Evolutionary conservation across 1,284 basidiomycete species (phyloP), one percentile per base, ranked within the genome.

Genomic region (Vanrija pseudolonga): DNA sequence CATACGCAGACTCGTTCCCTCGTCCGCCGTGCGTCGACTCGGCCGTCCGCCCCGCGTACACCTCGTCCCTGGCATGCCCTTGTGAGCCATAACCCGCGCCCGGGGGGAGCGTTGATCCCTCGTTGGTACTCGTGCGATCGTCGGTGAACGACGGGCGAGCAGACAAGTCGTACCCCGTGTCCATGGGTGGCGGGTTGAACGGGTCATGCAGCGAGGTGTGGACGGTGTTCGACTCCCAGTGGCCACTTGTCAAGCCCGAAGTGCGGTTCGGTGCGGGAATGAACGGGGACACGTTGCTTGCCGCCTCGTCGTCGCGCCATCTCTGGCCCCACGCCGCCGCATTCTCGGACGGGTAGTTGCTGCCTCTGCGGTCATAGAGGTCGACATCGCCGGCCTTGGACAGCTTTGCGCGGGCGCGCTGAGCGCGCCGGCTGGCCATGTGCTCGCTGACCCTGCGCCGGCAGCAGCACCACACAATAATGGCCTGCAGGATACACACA

Each of bases 401-500:
- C n/a, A 5, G 26, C 9, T 26, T 45, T 19, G 56, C 57, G 28
- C 53, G 43, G 2, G 59, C 63, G 12, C 57, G 52, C 65, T 66
- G 63, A 46, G 66, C 55, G 24, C 55, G 41, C 23, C 68, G 64
- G 49, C 68, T 65, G 12, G 65, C 67, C 17, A 68, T 47, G 9
- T 67, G 56, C 1, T 64, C 57, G 8, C 36, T 37, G 26, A 73
- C 48, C 45, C 71, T 66, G 20, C 66, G 54, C 15, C 69, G 60
- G 47, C 71, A 73, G 61, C 71, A 72, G 61, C 71, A 69, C 64
- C 65, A 74, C 32, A 74, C 37, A 14, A 73, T 44, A 3, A 61
- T 41, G 6, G 48, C 60, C 59, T 70, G 71, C 2, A 69, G 39
- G 20, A 66, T 57, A 14, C 68, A 28, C 8, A 72, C 61, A 4